Base-by-base conservation (phyloP, 352 stramenopile species). In the Phytophthora sansomeana region DNA sequence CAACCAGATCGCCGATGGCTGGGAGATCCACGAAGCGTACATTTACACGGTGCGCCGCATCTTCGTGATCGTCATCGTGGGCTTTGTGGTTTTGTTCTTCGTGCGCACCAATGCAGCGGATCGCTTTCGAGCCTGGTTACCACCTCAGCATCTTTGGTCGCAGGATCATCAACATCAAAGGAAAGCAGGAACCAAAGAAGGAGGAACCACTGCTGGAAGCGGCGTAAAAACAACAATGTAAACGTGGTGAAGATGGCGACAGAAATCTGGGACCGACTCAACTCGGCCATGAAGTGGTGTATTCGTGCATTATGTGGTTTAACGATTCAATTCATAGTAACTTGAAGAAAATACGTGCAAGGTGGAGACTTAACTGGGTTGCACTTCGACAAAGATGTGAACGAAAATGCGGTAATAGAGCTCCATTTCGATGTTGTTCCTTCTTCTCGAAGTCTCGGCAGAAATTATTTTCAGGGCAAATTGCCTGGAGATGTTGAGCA, bases 61-160 rank as follows among this genome's bases (percentile, higher is more conserved):
- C 54, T 69, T 93, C 30, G 47, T 85, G 24, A 72, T 90, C 26
- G 43, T 91, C 6, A 51, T 89, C 24, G 66, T 91, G 39, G 83
- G 81, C 42, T 83, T 80, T 49, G 64, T 87, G 13, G 51, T 83
- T 24, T 50, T 90, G 49, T 83, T 91, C 62, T 64, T 85, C 61
- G 81, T 91, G 53, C 82, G 85, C 60, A 91, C 82, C 17, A 69
- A 89, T 52, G 72, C 80, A 10, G 47, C 47, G 14, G 82, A 91
- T 67, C 85, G 85, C 39, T 93, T 93, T n/a, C 49, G 77, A 77
- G 5, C 77, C 80, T 0, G 79, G 79, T 32, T 93, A 91, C 70
- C 77, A 80, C 57, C 87, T 82, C 77, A 81, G 69, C 33, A 26
- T 90, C 30, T 88, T n/a, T n/a, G n/a, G n/a, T n/a, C n/a, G n/a